Base-by-base conservation (phyloP, 75 land plant species). In the Pinus tabuliformis region DNA sequence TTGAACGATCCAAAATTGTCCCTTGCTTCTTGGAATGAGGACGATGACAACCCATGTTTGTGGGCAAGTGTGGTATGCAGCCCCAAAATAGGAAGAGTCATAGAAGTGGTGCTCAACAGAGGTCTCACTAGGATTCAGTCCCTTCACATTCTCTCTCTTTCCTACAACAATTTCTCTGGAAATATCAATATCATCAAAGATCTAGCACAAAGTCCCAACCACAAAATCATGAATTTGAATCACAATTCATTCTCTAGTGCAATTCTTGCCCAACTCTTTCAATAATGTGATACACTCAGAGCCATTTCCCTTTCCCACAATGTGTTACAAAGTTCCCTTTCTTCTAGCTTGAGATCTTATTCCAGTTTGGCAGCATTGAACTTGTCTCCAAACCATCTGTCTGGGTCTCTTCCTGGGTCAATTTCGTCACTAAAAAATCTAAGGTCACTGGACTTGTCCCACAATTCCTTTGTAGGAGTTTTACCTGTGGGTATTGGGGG, bases 1-100 rank as follows among this genome's bases (percentile, higher is more conserved):
- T 71, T 94, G 20, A 75, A 72, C 4, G 95, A 96, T 78, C 97
- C 99, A 5, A 42, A 62, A 1, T 62, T 58, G 0, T 87, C 81
- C 56, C 77, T 96, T 22, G 18, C 56, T 5, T 88, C 97, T 94
- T 0, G 97, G 99, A 84, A 79, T 39, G 97, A 94, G 76, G 97
- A 94, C n/a, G 89, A 88, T 70, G 74, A 84, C 64, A 83, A 63
- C 52, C 91, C 97, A 1, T 96, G 99, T 73, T 75, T 74, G 75
- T 96, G 99, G 97, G 73, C 68, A 6, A 90, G 94, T 0, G 82
- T 96, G 18, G 75, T 70, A 49, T 96, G 97, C 75, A 78, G 87
- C 77, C 78, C 83, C 0, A 45, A 52, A 71, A 79, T 87, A 45
- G 77, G 83, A 16, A 75, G 91, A 39, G 95, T 96, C 58, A 75